phyloP scores from a whole-genome alignment of 306 rosid species.

The Trifolium dubium region DNA sequence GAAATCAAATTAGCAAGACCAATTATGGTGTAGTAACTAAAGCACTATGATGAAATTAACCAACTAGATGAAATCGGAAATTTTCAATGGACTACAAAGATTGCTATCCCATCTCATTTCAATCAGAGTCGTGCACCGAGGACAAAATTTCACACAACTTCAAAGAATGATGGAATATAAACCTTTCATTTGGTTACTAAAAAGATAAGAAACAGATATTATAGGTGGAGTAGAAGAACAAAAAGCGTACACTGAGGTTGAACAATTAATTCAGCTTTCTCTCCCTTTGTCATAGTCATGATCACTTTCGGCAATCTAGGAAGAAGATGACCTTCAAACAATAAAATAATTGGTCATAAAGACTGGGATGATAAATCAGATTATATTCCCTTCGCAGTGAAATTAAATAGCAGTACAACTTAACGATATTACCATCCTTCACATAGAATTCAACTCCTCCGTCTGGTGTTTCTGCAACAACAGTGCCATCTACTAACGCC shows the following conservation, averaged over 20 bases:
- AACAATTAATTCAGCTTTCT: constrained; percentile 70
- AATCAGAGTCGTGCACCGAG: constrained; percentile 11
- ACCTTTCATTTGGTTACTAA: neutral
- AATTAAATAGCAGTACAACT: constrained; percentile 20
- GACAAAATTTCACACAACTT: constrained; percentile 5
- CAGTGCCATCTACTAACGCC: constrained; percentile 56
- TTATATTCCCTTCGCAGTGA: neutral
- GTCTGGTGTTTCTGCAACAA: constrained; percentile 61
- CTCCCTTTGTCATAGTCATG: constrained; percentile 68
- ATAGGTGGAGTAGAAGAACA: constrained; percentile 35
- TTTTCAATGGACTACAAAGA: neutral
- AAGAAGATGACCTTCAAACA: constrained; percentile 59
- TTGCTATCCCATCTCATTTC: constrained; percentile 13
- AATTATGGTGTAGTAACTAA: constrained; percentile 12
- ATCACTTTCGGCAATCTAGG: constrained; percentile 60
- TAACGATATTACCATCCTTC: constrained; percentile 60
- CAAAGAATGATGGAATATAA: constrained; percentile 7
- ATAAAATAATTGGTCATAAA: constrained; percentile 22
- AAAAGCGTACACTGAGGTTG: constrained; percentile 67
- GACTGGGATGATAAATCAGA: constrained; percentile 28
- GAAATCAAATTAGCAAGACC: constrained; percentile 1
- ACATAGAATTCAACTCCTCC: constrained; percentile 66
- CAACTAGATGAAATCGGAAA: constrained; percentile 19
- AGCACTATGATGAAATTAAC: constrained; percentile 18
- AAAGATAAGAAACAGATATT: constrained; percentile 23